phyloP scores from a whole-genome alignment of 2,329 filamentous ascomycete species.

The Pleoardoris graminearum region DNA sequence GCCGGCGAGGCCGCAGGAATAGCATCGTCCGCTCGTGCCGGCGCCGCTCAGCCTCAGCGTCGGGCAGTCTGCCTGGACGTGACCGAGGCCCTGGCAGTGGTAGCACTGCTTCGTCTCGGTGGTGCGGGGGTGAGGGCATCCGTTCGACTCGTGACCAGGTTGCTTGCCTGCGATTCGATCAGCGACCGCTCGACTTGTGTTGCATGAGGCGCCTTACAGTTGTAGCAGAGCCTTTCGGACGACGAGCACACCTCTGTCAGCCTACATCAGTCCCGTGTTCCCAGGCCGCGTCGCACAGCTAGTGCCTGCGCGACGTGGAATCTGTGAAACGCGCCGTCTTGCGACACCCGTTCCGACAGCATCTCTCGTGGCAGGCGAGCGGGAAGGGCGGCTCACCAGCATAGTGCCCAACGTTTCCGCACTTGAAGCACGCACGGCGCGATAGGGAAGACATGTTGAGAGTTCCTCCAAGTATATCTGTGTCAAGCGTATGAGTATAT shows the following conservation, averaged over 20 bases:
- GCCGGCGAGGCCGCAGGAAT: conserved; percentile 91
- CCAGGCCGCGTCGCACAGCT: conserved; percentile 10
- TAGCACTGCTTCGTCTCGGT: conserved; percentile 99
- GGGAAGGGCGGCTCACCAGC: conserved; percentile 46
- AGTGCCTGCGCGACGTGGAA: conserved; percentile 26
- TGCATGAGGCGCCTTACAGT: conserved; percentile 67
- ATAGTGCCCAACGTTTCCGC: conserved; percentile 58
- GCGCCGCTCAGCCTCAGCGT: conserved; percentile 87
- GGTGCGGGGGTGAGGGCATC: conserved; percentile 92
- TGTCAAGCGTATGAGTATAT: conserved; percentile 23
- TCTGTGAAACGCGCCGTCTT: conserved; percentile 14
- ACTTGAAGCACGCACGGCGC: conserved; percentile 59
- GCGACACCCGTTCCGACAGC: conserved; percentile 19
- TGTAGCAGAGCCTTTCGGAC: conserved; percentile 98
- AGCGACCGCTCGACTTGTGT: conserved; percentile 15
- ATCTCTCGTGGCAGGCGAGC: conserved; percentile 23
- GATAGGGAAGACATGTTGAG: conserved; percentile 57
- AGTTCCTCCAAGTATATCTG: conserved; percentile 38
- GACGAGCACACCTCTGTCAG: conserved; percentile 88
- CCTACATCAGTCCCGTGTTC: conserved; percentile 27
- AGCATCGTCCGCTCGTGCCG: conserved; percentile 84
- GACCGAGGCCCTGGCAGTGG: conserved; percentile 96
- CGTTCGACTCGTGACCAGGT: conserved; percentile 95
- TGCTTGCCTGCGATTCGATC: conserved; percentile 66
- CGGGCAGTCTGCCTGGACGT: conserved; percentile 98